Evolutionary conservation across 305 asterid genomes (phyloP).

Genomic region (Plantago coronopus): DNA sequence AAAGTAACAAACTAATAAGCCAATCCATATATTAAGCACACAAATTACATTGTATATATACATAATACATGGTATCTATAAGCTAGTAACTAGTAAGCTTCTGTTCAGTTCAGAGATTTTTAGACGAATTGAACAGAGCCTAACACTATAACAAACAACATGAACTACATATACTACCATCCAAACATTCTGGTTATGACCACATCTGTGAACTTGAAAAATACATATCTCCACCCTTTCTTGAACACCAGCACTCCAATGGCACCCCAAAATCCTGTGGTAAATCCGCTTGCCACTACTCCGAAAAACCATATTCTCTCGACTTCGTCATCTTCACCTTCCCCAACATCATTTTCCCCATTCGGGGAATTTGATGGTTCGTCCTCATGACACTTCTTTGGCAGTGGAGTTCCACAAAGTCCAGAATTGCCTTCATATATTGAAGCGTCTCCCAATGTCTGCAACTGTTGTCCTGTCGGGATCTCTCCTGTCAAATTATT

Average conservation of each 20-base stretch:
- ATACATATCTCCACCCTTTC: neutral
- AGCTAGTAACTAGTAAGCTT: no score
- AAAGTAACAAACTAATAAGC: no score
- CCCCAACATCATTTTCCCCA: neutral
- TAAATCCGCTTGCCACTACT: neutral
- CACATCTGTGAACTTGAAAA: neutral
- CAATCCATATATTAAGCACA: no score
- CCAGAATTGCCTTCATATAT: neutral
- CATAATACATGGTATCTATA: no score
- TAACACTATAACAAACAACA: no score
- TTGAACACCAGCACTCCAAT: slow-evolving; percentile 4
- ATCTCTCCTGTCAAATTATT: slow-evolving; percentile 8
- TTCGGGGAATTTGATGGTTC: neutral
- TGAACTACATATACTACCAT: no score
- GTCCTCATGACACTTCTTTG: no score
- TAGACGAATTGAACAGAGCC: no score
- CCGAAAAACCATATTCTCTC: neutral
- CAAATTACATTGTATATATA: no score
- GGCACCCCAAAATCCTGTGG: no score
- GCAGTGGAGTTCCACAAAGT: neutral
- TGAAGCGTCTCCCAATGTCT: neutral
- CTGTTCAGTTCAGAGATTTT: no score
- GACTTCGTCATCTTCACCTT: neutral
- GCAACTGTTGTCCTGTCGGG: slow-evolving; percentile 9
- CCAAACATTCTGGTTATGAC: neutral